A percentile compares a stretch with the other conserved stretches of the same genome.
phyloP scores from a whole-genome alignment of 257 asterid species.

The Ocimum tenuiflorum region DNA sequence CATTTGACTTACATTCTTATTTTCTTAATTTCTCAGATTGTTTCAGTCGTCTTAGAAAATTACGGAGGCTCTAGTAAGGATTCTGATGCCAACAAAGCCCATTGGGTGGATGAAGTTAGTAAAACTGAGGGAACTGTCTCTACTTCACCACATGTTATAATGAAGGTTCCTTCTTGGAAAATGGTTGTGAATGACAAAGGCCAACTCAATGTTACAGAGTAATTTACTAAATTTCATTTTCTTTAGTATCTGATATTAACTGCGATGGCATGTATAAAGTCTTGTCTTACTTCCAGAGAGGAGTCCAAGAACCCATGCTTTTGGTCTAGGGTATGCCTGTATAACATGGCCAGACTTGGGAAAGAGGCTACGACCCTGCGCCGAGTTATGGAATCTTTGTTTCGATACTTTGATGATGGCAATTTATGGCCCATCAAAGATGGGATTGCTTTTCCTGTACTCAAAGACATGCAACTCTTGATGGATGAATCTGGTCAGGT shows the following conservation, averaged over 20 bases:
- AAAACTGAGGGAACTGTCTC: slow-evolving; percentile 53
- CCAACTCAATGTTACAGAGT: slow-evolving; percentile 58
- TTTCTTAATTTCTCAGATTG: slow-evolving; percentile 47
- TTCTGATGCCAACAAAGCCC: slow-evolving; percentile 31
- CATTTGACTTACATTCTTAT: not conserved
- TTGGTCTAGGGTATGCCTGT: slow-evolving; percentile 85
- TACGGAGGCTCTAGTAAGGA: slow-evolving; percentile 46
- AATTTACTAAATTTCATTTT: slow-evolving; percentile 22
- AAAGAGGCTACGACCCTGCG: slow-evolving; percentile 94
- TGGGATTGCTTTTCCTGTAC: slow-evolving; percentile 81
- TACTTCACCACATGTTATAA: slow-evolving; percentile 39
- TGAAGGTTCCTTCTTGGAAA: slow-evolving; percentile 64
- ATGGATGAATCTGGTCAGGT: slow-evolving; percentile 75
- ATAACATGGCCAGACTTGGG: slow-evolving; percentile 85
- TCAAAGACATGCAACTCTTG: slow-evolving; percentile 77
- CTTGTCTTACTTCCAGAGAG: slow-evolving; percentile 42
- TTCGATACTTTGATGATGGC: slow-evolving; percentile 74
- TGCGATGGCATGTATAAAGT: not conserved
- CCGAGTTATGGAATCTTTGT: slow-evolving; percentile 84
- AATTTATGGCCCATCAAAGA: slow-evolving; percentile 61
- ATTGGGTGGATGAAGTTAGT: slow-evolving; percentile 61
- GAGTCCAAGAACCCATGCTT: slow-evolving; percentile 64
- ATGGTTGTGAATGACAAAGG: slow-evolving; percentile 65
- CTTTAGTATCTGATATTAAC: not conserved
- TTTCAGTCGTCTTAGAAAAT: slow-evolving; percentile 84